phyloP scores from a whole-genome alignment of 331 rosid species.

The Acacia concinna region DNA sequence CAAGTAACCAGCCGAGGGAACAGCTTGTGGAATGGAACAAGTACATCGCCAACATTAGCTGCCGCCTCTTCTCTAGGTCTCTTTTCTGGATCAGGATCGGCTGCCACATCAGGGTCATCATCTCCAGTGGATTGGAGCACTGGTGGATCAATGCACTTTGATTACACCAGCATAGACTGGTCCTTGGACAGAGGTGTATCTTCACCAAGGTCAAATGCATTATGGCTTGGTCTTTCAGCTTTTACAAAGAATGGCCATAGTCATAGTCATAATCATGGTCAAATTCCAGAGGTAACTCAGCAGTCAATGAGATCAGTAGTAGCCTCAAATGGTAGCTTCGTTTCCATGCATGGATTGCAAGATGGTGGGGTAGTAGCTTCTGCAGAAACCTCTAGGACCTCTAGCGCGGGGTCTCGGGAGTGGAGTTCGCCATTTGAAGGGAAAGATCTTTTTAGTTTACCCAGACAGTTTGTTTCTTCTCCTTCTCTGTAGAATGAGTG shows the following conservation, averaged over 20 bases:
- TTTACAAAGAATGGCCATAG: slow-evolving; percentile 51
- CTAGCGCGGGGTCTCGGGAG: slow-evolving; percentile 64
- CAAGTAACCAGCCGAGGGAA: slow-evolving; percentile 58
- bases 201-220: slow-evolving; percentile 55
- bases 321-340: slow-evolving; percentile 58
- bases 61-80: slow-evolving; percentile 93
- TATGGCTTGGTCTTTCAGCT: slow-evolving; percentile 69
- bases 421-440: slow-evolving; percentile 99
- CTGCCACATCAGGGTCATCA: slow-evolving; percentile 71
- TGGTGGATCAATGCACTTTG: slow-evolving; percentile 65
- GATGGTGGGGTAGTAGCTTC: slow-evolving; percentile 64
- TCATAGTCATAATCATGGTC: slow-evolving; percentile 34
- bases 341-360: slow-evolving; percentile 60
- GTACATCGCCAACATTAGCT: slow-evolving; percentile 68
- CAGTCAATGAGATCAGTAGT: slow-evolving; percentile 50
- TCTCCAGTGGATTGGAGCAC: slow-evolving; percentile 91
- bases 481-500: slow-evolving; percentile 72
- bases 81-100: slow-evolving; percentile 80
- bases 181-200: slow-evolving; percentile 68
- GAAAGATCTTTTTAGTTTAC: slow-evolving; percentile 89
- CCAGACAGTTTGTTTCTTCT: slow-evolving; percentile 98
- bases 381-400: slow-evolving; percentile 54
- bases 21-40: slow-evolving; percentile 61
- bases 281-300: slow-evolving; percentile 53
- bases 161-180: slow-evolving; percentile 90